A percentile compares a stretch with the other conserved stretches of the same genome.
Evolutionary conservation across 768 basidiomycete species (phyloP).

Genomic region (Suillus decipiens): DNA sequence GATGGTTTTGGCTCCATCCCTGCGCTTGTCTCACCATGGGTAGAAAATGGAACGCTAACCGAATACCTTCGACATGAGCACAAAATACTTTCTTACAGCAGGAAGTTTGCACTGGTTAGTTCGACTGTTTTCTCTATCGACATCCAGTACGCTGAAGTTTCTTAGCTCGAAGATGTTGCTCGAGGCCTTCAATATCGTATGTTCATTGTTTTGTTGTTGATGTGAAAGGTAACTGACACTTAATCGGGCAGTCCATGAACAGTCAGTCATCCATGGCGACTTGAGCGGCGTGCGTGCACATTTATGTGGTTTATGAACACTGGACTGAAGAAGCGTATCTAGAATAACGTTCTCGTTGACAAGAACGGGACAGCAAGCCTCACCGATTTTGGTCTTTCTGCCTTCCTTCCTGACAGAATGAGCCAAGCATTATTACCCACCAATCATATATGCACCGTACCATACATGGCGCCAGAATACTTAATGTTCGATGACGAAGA

Average conservation of each 20-base stretch:
- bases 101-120: not conserved
- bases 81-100: not conserved
- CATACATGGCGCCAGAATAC: too few species aligned
- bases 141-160: not conserved
- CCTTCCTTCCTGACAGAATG: slow-evolving; percentile 14
- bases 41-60: slow-evolving; percentile 30
- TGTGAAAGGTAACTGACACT: not conserved
- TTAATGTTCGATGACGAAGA: too few species aligned
- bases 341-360: slow-evolving; percentile 13
- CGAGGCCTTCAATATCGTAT: not conserved
- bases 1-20: slow-evolving; percentile 29
- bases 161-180: not conserved
- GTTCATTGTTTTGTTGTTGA: slow-evolving; percentile 8
- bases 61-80: slow-evolving; percentile 22
- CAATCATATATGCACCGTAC: too few species aligned
- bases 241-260: slow-evolving; percentile 15
- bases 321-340: not conserved
- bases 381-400: slow-evolving; percentile 11
- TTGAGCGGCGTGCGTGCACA: slow-evolving; percentile 28
- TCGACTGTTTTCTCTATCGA: not conserved
- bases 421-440: not conserved
- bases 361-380: slow-evolving; percentile 17
- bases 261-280: slow-evolving; percentile 27
- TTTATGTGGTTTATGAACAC: not conserved
- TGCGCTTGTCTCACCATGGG: slow-evolving; percentile 38